Conservation (phyloP, 345 rosid species). For the Eucalyptus cloeziana region DNA sequence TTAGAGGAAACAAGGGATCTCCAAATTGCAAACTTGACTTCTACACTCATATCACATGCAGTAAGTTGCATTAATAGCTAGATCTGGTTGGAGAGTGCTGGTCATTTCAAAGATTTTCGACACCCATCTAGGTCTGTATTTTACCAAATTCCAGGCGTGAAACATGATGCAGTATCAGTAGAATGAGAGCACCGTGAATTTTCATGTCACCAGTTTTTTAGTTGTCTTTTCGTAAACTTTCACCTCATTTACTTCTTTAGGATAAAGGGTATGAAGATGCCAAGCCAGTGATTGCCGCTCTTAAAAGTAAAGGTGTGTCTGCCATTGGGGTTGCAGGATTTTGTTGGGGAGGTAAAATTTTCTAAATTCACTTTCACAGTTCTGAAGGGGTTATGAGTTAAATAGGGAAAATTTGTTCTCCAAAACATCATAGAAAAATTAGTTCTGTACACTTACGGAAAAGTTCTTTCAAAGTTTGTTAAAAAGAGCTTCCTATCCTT, state of each 20-base stretch:
- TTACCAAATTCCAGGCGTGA: background rate
- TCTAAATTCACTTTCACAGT: background rate
- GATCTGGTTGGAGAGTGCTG: background rate
- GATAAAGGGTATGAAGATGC: constrained; percentile 31
- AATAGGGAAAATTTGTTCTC: background rate
- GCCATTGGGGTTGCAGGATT: constrained; percentile 27
- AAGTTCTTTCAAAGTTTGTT: background rate
- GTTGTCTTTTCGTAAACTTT: background rate
- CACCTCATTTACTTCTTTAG: background rate
- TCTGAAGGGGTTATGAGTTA: background rate
- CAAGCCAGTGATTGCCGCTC: constrained; percentile 13
- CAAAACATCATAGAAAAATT: background rate
- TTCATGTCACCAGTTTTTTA: background rate
- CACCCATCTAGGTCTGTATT: background rate
- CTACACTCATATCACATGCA: background rate
- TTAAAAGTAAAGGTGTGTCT: constrained; percentile 9
- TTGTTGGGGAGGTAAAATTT: constrained; percentile 31
- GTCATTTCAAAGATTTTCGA: background rate
- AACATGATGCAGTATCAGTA: background rate
- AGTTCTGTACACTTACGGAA: background rate
- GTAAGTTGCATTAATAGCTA: background rate
- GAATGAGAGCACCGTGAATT: background rate
- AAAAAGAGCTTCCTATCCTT: background rate
- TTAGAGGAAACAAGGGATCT: background rate
- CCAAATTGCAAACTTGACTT: background rate